These are phyloP conservation scores for Hysterangium stoloniferum DNA, from an alignment of 768 basidiomycete genomes.

Conservation along the genomic window DNA sequence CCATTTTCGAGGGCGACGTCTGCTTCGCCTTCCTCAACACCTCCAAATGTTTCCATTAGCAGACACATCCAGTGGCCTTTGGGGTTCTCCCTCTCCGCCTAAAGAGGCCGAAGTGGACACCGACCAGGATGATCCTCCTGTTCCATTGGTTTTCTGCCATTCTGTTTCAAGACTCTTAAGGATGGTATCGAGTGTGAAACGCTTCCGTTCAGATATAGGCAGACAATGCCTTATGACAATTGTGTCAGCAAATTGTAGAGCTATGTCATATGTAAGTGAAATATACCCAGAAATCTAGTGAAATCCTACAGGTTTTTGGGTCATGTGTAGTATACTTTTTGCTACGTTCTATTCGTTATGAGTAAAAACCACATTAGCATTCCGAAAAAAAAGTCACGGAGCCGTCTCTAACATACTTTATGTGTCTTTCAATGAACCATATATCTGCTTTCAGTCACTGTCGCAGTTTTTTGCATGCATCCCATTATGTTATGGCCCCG, in stretches of 20 bases:
- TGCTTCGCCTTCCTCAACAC: background rate
- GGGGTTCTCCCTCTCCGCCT: constrained; percentile 26
- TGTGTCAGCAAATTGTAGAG: constrained; percentile 52
- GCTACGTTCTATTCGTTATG: constrained; percentile 38
- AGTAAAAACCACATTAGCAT: constrained; percentile 10
- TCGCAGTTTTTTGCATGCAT: constrained; percentile 78
- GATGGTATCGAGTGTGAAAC: constrained; percentile 62
- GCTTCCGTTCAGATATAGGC: constrained; percentile 70
- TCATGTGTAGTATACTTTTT: constrained; percentile 79
- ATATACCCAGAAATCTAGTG: background rate
- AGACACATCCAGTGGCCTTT: constrained; percentile 12
- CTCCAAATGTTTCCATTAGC: background rate
- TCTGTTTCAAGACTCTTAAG: constrained; percentile 61
- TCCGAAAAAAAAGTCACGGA: background rate
- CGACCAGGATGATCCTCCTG: too few relatives aligned
- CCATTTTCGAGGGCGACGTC: background rate
- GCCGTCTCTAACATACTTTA: constrained; percentile 45
- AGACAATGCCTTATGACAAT: constrained; percentile 78
- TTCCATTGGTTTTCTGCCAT: constrained; percentile 44
- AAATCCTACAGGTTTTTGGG: constrained; percentile 52
- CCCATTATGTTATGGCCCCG: constrained; percentile 74
- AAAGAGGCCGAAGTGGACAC: too few relatives aligned
- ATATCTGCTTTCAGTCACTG: constrained; percentile 72
- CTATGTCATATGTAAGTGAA: constrained; percentile 5
- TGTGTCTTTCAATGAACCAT: constrained; percentile 66